Evolutionary conservation across 2,329 filamentous ascomycete genomes (phyloP), one percentile per base, ranked within the genome.

Genomic region (Penicillium occitanis): DNA sequence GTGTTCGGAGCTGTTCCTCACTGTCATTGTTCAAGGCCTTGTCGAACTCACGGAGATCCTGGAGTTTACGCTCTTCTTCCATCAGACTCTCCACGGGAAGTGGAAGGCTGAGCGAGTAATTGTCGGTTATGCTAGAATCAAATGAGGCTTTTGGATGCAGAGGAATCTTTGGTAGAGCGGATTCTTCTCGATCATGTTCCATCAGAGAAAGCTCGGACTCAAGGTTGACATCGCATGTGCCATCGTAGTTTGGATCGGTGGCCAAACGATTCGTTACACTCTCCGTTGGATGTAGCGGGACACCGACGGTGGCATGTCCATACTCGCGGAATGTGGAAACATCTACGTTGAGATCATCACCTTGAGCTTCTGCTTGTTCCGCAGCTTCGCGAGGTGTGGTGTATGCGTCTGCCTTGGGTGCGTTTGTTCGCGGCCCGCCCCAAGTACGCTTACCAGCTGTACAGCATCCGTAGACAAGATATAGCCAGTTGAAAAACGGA

Each of bases 401-500:
- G 67, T 87, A 82, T 13, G 85, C 82, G 75, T 96, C 90, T 2
- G 93, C 93, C 48, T 88, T 85, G 35, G 91, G 92, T 0, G 93
- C 93, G 78, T 98, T 94, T 1, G 92, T 93, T 73, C 94, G 87
- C 11, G 94, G 95, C 0, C 94, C 94, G 70, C 94, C 94, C 94
- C 95, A 99, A 1, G 94, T 98, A 70, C 94, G 86, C 76, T 97
- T 92, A 22, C 93, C 93, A 35, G 93, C 93, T 0, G 94, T 97
- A 78, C 96, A 95, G 71, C 97, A 96, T 53, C 93, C 93, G 77
- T 97, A 97, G 2, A 97, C 90, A 91, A 97, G 97, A 81, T 98
- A 98, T 66, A 92, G 87, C 94, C 94, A 98, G 79, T 98, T 98
- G 84, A 97, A 93, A 75, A 98, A 96, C 0, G 95, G 94, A 74